These are phyloP conservation scores for Blastobotrys elegans DNA, from an alignment of 1,139 yeast genomes.

Conservation along the genomic window DNA sequence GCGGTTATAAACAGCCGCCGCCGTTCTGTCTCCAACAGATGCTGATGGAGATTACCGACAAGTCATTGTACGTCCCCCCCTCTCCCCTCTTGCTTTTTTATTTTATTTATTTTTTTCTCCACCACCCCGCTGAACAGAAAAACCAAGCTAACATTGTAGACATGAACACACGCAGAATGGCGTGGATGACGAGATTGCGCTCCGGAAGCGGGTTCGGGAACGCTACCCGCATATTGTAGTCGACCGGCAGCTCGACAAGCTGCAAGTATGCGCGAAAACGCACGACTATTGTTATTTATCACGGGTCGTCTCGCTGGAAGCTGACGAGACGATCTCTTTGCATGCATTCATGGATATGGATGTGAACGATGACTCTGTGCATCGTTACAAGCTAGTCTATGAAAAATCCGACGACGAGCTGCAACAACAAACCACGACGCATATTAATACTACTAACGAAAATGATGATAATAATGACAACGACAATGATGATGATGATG, in stretches of 20 bases:
- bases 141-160: background rate
- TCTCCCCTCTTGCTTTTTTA: too few relatives aligned
- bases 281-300: slow-evolving; percentile 30
- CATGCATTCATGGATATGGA: slow-evolving; percentile 39
- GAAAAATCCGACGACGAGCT: slow-evolving; percentile 18
- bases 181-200: slow-evolving; percentile 8
- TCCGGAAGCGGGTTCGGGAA: slow-evolving; percentile 6
- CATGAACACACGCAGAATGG: background rate
- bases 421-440: too few relatives aligned
- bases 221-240: slow-evolving; percentile 9
- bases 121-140: too few relatives aligned
- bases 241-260: background rate
- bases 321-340: slow-evolving; percentile 34
- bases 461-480: slow-evolving; percentile 55
- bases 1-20: slow-evolving; percentile 26
- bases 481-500: slow-evolving; percentile 26
- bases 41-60: slow-evolving; percentile 27
- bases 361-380: slow-evolving; percentile 15
- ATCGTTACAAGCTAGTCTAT: slow-evolving; percentile 16
- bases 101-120: background rate
- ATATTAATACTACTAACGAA: slow-evolving; percentile 35
- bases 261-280: slow-evolving; percentile 23
- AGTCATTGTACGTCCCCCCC: slow-evolving; percentile 14
- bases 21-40: slow-evolving; percentile 36
- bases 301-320: slow-evolving; percentile 17